Conservation (phyloP, 306 rosid genomes). For the Luffa acutangula region DNA sequence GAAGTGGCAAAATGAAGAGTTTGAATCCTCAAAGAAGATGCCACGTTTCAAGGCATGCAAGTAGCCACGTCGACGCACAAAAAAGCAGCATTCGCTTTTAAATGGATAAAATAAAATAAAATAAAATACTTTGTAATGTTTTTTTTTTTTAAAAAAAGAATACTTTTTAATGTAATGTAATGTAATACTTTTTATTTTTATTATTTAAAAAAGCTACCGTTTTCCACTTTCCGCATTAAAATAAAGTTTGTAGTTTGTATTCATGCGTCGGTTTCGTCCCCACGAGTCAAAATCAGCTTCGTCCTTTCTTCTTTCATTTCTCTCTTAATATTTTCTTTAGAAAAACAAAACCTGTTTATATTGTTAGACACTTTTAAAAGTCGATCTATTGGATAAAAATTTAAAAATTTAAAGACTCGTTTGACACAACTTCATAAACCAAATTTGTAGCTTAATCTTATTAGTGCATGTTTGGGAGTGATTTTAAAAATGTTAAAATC, state of each 20-base stretch:
- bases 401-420: no score
- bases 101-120: neutral
- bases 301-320: no score
- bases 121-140: neutral
- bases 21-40: neutral
- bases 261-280: neutral
- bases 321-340: no score
- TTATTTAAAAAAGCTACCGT: neutral
- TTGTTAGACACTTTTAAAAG: no score
- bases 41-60: neutral
- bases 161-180: no score
- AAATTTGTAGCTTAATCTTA: no score
- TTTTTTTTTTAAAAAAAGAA: neutral
- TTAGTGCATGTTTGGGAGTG: no score
- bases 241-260: neutral
- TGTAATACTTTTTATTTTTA: neutral
- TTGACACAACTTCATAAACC: no score
- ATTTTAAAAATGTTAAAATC: no score
- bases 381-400: no score
- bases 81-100: neutral
- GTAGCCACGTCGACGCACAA: neutral
- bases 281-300: neutral
- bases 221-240: neutral
- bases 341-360: no score
- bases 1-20: neutral